Conservation (phyloP, 1,284 basidiomycete genomes). For the Tylopilus sp. region DNA sequence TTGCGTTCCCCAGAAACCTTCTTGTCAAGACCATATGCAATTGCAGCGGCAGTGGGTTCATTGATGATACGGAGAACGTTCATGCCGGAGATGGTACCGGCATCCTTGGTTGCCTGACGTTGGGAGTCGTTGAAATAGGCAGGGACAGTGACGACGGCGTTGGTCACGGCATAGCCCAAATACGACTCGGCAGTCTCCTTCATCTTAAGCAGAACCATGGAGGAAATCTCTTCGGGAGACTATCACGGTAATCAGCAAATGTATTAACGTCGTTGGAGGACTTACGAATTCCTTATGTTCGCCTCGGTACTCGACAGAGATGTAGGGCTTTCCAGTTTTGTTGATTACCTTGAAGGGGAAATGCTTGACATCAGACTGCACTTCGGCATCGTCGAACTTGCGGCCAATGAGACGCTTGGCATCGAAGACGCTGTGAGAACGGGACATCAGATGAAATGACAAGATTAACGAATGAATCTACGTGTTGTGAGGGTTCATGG, state of each 20-base stretch:
- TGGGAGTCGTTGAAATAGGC: constrained; percentile 99
- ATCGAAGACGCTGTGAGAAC: constrained; percentile 67
- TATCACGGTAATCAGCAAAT: constrained; percentile 30
- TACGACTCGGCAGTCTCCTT: constrained; percentile 98
- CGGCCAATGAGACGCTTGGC: constrained; percentile 90
- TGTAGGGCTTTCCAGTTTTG: constrained; percentile 84
- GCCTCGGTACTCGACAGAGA: constrained; percentile 86
- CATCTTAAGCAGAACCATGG: constrained; percentile 98
- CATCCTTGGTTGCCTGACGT: constrained; percentile 94
- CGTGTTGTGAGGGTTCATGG: constrained; percentile 82
- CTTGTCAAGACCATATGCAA: constrained; percentile 93
- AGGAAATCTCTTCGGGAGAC: constrained; percentile 96
- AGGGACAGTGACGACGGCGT: constrained; percentile 93
- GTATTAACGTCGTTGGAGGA: constrained; percentile 19
- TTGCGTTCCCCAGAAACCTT: constrained; percentile 87
- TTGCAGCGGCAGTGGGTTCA: constrained; percentile 93
- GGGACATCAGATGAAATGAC: constrained; percentile 7
- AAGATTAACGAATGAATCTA: constrained; percentile 31
- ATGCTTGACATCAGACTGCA: constrained; percentile 94
- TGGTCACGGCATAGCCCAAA: constrained; percentile 78
- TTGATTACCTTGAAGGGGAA: constrained; percentile 90
- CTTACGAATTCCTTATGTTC: constrained; percentile 90
- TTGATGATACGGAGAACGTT: constrained; percentile 97
- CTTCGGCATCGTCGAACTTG: constrained; percentile 82
- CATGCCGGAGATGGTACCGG: constrained; percentile 84